These are phyloP conservation scores for Strobilomyces dryophilus DNA, from an alignment of 768 basidiomycete species.

Conservation along the genomic window DNA sequence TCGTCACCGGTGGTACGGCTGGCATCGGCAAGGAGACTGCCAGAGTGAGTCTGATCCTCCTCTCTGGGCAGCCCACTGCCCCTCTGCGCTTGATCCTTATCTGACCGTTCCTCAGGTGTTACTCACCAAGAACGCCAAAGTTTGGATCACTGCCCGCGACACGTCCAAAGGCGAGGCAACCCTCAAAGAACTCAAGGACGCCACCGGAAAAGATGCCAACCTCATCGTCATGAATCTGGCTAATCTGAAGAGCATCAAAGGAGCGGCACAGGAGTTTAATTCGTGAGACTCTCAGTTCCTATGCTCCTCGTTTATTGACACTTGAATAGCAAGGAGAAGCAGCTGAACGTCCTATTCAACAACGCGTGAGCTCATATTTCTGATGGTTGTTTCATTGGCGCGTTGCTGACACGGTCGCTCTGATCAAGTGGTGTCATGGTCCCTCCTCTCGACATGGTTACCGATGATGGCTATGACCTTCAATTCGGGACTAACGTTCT, in stretches of 20 bases:
- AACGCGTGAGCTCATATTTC: constrained; percentile 37
- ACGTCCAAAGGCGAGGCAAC: constrained; percentile 14
- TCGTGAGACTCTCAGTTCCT: constrained; percentile 16
- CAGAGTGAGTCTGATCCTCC: constrained; percentile 5
- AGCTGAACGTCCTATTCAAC: constrained; percentile 47
- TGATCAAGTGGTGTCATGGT: constrained; percentile 30
- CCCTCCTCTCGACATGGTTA: constrained; percentile 28
- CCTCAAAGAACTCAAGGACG: constrained; percentile 14
- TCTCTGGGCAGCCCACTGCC: too few relatives aligned
- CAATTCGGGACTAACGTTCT: constrained; percentile 55
- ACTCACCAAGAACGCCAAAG: constrained; percentile 30
- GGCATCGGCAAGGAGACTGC: constrained; percentile 30
- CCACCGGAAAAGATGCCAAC: constrained; percentile 24
- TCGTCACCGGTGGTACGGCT: constrained; percentile 44
- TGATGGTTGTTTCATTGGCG: constrained; percentile 8
- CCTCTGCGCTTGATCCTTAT: neutral
- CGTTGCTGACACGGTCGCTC: neutral
- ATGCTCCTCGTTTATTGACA: neutral
- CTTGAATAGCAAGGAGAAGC: constrained; percentile 34
- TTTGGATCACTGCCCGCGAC: constrained; percentile 27
- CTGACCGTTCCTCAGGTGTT: constrained; percentile 14
- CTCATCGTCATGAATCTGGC: constrained; percentile 41
- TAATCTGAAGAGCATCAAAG: constrained; percentile 35
- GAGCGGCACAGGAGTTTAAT: constrained; percentile 29
- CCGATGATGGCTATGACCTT: constrained; percentile 43